A percentile compares a stretch with the other conserved stretches of the same genome.
These are phyloP conservation scores for Salix udensis DNA, from an alignment of 345 rosid species.

Conservation along the genomic window DNA sequence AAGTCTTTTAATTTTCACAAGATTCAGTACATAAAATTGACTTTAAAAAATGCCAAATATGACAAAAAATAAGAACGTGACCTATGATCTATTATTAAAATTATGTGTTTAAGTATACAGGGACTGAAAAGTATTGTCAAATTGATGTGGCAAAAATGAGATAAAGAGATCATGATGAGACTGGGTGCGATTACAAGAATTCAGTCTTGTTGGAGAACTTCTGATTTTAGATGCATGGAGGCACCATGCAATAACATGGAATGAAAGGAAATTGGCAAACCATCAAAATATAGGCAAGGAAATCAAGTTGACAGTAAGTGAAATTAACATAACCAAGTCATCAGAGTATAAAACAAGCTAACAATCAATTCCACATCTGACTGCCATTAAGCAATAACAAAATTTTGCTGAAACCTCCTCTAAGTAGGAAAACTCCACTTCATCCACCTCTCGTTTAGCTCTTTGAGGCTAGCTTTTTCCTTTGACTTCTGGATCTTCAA, in stretches of 20 bases:
- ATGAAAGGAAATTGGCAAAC: neutral
- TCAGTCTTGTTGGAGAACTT: neutral
- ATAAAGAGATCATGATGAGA: too few relatives aligned
- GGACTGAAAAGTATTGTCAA: too few relatives aligned
- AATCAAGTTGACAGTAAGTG: neutral
- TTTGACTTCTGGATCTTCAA: constrained; percentile 31
- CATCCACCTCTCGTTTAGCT: neutral
- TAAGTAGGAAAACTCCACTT: neutral
- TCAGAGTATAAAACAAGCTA: neutral
- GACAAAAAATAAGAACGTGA: too few relatives aligned
- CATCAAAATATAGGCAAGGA: neutral
- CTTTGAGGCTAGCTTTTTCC: constrained; percentile 20
- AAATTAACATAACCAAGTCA: neutral
- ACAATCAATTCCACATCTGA: neutral
- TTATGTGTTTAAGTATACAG: too few relatives aligned
- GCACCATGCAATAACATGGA: neutral
- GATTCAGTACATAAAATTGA: too few relatives aligned
- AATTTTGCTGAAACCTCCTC: constrained; percentile 2
- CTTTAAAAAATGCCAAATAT: too few relatives aligned
- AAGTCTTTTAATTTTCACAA: too few relatives aligned
- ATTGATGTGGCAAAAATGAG: too few relatives aligned
- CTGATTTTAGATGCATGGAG: neutral
- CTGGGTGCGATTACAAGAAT: too few relatives aligned
- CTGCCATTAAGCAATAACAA: neutral
- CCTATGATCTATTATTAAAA: too few relatives aligned